Percentiles rank a stretch among this genome's conserved stretches.
These are phyloP conservation scores for Kwoniella shandongensis DNA, from an alignment of 768 basidiomycete species.

Conservation along the genomic window DNA sequence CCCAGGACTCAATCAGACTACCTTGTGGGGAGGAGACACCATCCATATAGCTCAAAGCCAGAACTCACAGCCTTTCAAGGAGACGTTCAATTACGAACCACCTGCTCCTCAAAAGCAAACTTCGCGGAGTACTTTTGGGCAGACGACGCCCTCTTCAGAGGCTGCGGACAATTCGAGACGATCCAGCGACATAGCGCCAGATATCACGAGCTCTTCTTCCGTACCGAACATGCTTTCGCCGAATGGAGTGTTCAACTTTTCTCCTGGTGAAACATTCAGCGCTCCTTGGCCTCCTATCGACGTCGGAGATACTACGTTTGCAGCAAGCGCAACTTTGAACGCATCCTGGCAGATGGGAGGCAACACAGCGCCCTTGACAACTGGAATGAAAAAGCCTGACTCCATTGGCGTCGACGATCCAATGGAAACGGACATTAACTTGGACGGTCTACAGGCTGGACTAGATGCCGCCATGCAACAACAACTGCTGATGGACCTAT, in stretches of 20 bases:
- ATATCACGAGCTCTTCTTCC: not conserved
- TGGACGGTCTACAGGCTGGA: slow-evolving; percentile 20
- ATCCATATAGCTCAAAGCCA: no score
- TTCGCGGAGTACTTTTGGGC: not conserved
- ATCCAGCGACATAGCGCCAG: slow-evolving; percentile 1
- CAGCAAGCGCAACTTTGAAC: no score
- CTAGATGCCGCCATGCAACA: slow-evolving; percentile 40
- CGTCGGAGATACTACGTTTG: no score
- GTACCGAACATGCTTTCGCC: slow-evolving; percentile 29
- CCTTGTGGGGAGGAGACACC: no score
- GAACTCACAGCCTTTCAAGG: no score
- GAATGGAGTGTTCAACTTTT: slow-evolving; percentile 44
- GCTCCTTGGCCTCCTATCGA: slow-evolving; percentile 21
- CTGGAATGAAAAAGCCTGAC: slow-evolving; percentile 4
- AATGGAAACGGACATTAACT: slow-evolving; percentile 16
- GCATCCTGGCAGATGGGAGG: no score
- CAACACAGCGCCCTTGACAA: slow-evolving; percentile 27
- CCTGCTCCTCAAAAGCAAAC: not conserved
- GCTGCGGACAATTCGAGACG: slow-evolving; percentile 11
- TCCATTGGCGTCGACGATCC: not conserved
- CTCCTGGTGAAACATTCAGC: slow-evolving; percentile 26
- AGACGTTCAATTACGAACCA: slow-evolving; percentile 7
- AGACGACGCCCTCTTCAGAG: slow-evolving; percentile 1
- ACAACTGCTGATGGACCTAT: slow-evolving; percentile 45
- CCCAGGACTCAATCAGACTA: not conserved